Evolutionary conservation across 2,329 filamentous ascomycete species (phyloP), one percentile per base, ranked within the genome.

Genomic region (Pseudogymnoascus sp.): DNA sequence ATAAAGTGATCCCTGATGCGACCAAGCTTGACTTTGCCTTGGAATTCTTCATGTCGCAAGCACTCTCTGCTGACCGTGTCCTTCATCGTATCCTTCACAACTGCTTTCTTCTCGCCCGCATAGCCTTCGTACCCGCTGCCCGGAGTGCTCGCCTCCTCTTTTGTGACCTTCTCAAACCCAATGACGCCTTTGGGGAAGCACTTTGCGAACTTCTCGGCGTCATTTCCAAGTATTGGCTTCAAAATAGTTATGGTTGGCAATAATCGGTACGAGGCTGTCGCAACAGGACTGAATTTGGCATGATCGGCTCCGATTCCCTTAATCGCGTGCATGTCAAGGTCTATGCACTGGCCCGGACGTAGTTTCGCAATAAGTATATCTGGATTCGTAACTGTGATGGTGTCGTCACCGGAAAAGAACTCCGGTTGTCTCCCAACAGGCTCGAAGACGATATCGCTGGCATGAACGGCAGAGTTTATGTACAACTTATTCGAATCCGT

Each of bases 21-120:
- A 46, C 95, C 95, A 34, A 99, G 84, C 81, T 92, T 93, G 67
- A 99, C 95, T 81, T 97, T 99, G 73, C 87, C 90, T 77, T 95
- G 86, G 78, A 99, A 97, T 78, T 97, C 95, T 25, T 88, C 82
- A 74, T 99, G 93, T 60, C 95, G 86, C 73, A 99, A 77, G 72
- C 89, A 95, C 78, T 99, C 96, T 69, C 95, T 85, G 76, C 90
- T 96, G 66, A 99, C 93, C 0, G 93, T 97, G 75, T 99, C 96
- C 72, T 89, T 90, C 87, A 97, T 96, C 1, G 93, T 80, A 75
- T 97, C 88, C 66, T 80, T 79, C 1, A 99, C 93, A 0, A 96
- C 91, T 0, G 93, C 95, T 79, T 96, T 96, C 70, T 84, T 77
- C 78, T 96, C 88, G 61, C 93, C 92, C 64, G 87, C 85, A 69